Base-by-base conservation (phyloP, 1,284 basidiomycete genomes). In the Apiotrichum brassicae region DNA sequence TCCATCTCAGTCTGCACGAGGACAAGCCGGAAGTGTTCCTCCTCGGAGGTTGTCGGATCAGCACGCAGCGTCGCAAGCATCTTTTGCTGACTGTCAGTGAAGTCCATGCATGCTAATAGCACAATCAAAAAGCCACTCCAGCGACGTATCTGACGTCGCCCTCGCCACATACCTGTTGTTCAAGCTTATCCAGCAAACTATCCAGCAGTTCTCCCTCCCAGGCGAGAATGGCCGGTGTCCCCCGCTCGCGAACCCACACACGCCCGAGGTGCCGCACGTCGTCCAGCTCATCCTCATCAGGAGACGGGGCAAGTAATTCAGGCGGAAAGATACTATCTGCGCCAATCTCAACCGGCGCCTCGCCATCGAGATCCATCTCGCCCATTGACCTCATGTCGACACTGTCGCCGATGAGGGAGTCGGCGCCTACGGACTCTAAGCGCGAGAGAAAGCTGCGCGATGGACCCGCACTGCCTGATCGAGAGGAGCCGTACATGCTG, bases 1-100 rank as follows among this genome's bases (percentile, higher is more conserved):
- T 95, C 91, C 63, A 92, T 82, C 72, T 95, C 91, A 0, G 87
- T 91, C 72, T 92, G 87, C 0, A 89, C 90, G 40, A 94, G 82
- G 76, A 89, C 84, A 36, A 92, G 85, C 56, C 88, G 79, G 59
- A 91, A 85, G 64, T 95, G 89, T 58, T 94, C 90, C 56, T 93
- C 89, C 63, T 92, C 87, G 1, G 83, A 85, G 2, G 86, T 84
- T 32, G 81, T 78, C 0, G 86, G 85, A 66, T 92, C 87, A 23
- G 81, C 80, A 6, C 84, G 79, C 22, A 93, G 74, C 13, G 72
- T 66, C 14, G 63, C 56, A 13, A 77, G 72, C 67, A 78, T 74
- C 50, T 73, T 71, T 57, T 57, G 51, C 67, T 65, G 49, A 6
- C 11, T 7, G 48, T 50, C 14, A 41, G 42, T n/a, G n/a, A n/a